Evolutionary conservation across 1,284 basidiomycete genomes (phyloP), one percentile per base, ranked within the genome.

Genomic region (Schizopora paradoxa): DNA sequence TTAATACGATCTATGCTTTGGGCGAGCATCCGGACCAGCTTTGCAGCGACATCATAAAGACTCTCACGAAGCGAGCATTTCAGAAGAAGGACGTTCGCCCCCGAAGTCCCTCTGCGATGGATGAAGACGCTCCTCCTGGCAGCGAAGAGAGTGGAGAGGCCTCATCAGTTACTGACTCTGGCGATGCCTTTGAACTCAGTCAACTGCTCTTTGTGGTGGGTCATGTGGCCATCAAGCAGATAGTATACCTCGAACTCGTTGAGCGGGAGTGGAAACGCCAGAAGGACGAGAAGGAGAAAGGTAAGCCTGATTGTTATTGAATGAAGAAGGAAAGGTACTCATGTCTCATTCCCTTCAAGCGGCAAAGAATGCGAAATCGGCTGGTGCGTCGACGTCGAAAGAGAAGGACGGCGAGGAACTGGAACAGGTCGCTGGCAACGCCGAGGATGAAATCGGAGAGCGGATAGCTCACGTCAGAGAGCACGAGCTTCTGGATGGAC

Each of bases 361-460:
- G 79, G 82, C 72, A 32, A 81, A 82, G 45, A 84, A 83, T 55
- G 67, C 62, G n/a, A 65, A 64, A 11, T 62, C 59, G 2, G 43
- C 49, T 35, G 62, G 59, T 48, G 61, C 65, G 22, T 54, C 61
- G 6, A 59, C 64, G 49, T 63, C 63, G 37, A 56, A 57, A 38
- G 56, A 68, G 8, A 91, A 91, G 60, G 84, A 88, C 28, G 76
- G 69, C 11, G 92, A 95, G 57, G 93, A 98, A 60, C 79, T 99
- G 0, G 95, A 99, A 54, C 93, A 96, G 57, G 95, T 99, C 2
- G 91, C 90, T 1, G 95, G 96, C 3, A 97, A 95, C 57, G 94
- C 93, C 16, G 95, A 99, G 63, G 95, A 99, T 62, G 95, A 99
- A 60, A 95, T 98, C 55, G 95, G 93, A 13, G 96, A 99, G 50